A percentile compares a stretch with the other conserved stretches of the same genome.
phyloP scores from a whole-genome alignment of 2,329 filamentous ascomycete species.

The Thielaviopsis musarum region DNA sequence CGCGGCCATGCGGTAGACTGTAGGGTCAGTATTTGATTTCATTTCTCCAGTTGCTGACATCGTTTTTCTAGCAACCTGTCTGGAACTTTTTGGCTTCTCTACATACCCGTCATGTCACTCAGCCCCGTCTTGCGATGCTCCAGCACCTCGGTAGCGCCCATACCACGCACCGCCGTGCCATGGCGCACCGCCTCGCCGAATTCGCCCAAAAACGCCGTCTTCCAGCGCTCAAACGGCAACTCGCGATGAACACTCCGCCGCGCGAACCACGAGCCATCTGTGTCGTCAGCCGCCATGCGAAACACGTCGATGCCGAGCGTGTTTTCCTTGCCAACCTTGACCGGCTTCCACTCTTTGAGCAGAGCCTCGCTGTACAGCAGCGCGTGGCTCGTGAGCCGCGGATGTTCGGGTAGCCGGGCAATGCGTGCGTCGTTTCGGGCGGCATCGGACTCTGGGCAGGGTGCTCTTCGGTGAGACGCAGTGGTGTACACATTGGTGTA shows the following conservation, averaged over 20 bases:
- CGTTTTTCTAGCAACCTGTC: too few relatives aligned
- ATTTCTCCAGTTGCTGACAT: too few relatives aligned
- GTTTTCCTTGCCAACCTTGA: constrained; percentile 57
- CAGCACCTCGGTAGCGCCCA: constrained; percentile 62
- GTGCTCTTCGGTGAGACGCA: background rate
- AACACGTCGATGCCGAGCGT: constrained; percentile 62
- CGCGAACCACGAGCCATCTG: constrained; percentile 80
- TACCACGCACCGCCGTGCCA: constrained; percentile 62
- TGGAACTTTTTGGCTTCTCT: too few relatives aligned
- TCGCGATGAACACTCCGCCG: constrained; percentile 68
- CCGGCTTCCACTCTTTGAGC: constrained; percentile 75
- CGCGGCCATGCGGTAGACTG: constrained; percentile 72
- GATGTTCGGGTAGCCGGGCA: constrained; percentile 8
- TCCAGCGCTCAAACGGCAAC: constrained; percentile 61
- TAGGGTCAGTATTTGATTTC: constrained; percentile 6
- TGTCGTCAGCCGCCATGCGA: constrained; percentile 63
- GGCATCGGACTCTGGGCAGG: constrained; percentile 19
- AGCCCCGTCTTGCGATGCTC: constrained; percentile 35
- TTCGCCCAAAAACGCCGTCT: constrained; percentile 58
- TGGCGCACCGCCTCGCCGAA: constrained; percentile 55
- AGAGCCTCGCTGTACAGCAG: constrained; percentile 33
- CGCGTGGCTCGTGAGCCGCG: background rate
- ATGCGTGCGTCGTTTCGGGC: constrained; percentile 23
- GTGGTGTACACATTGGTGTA: too few relatives aligned
- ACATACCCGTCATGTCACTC: constrained; percentile 6